A percentile compares a stretch with the other conserved stretches of the same genome.
phyloP scores from a whole-genome alignment of 169 alveolate genomes.

The Plasmodium berghei region DNA sequence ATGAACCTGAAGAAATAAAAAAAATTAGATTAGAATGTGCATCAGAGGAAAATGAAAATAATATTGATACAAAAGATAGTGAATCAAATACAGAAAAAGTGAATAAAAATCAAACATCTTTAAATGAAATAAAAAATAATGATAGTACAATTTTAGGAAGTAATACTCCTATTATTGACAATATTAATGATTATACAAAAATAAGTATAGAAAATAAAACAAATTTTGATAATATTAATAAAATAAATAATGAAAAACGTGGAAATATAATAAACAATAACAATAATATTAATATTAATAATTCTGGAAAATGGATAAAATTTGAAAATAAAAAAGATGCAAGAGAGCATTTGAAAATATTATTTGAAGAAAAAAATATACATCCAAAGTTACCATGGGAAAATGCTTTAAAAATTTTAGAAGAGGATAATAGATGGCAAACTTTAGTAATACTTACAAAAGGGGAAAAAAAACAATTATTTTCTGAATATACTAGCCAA shows the following conservation, averaged over 20 bases:
- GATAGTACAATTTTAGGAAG: neutral
- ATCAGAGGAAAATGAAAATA: conserved; percentile 24
- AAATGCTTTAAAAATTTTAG: conserved; percentile 78
- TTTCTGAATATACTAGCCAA: conserved; percentile 88
- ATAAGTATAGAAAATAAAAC: neutral
- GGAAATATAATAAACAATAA: neutral
- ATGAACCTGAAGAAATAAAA: conserved; percentile 80
- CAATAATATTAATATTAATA: neutral
- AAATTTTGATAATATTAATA: neutral
- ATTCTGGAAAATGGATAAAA: conserved; percentile 35
- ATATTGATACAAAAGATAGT: conserved; percentile 1
- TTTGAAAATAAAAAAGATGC: conserved; percentile 81
- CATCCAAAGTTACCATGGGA: conserved; percentile 86
- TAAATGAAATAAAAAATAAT: neutral
- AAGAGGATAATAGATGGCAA: conserved; percentile 81
- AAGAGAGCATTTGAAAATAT: conserved; percentile 78
- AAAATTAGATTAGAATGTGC: conserved; percentile 75
- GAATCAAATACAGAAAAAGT: conserved; percentile 8
- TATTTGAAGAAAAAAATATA: conserved; percentile 81
- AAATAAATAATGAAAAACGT: neutral
- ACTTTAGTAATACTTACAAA: conserved; percentile 82
- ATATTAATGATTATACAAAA: neutral
- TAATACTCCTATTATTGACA: neutral
- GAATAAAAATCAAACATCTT: neutral
- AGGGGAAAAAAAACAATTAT: conserved; percentile 89